These are phyloP conservation scores for Candida mesenterica DNA, from an alignment of 1,139 yeast species.

Conservation along the genomic window DNA sequence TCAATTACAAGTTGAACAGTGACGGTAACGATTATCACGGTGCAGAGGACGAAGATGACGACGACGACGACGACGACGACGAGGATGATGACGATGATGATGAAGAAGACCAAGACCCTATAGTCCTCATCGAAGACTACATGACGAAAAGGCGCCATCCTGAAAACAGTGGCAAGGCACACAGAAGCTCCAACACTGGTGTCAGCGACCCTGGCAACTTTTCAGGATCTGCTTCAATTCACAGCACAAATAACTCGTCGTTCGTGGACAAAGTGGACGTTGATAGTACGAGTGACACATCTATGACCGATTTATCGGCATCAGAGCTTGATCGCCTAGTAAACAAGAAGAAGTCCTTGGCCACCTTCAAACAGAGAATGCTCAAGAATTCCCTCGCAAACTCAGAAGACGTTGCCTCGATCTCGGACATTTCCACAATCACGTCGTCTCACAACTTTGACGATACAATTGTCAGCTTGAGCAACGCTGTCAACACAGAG, in stretches of 20 bases:
- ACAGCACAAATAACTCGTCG: slow-evolving; percentile 1
- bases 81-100: slow-evolving; percentile 20
- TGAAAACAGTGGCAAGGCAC: slow-evolving; percentile 1
- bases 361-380: slow-evolving; percentile 36
- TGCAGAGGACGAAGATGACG: background rate
- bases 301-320: slow-evolving; percentile 8
- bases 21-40: too few species aligned
- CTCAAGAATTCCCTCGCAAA: slow-evolving; percentile 6
- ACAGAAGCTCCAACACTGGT: background rate
- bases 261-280: too few species aligned
- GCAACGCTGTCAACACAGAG: slow-evolving; percentile 1
- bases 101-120: slow-evolving; percentile 44
- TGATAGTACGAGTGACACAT: too few species aligned
- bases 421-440: slow-evolving; percentile 16
- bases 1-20: background rate
- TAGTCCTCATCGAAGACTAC: slow-evolving; percentile 53
- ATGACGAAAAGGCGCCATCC: slow-evolving; percentile 17
- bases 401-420: slow-evolving; percentile 10
- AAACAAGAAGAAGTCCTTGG: slow-evolving; percentile 36
- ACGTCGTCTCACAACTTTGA: slow-evolving; percentile 12
- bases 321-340: slow-evolving; percentile 14
- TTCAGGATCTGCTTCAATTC: background rate
- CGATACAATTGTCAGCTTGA: slow-evolving; percentile 4
- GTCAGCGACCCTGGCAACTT: too few species aligned
- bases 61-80: background rate